Evolutionary conservation across 2,329 filamentous ascomycete species (phyloP), one percentile per base, ranked within the genome.

Genomic region (Didymella keratinophila): DNA sequence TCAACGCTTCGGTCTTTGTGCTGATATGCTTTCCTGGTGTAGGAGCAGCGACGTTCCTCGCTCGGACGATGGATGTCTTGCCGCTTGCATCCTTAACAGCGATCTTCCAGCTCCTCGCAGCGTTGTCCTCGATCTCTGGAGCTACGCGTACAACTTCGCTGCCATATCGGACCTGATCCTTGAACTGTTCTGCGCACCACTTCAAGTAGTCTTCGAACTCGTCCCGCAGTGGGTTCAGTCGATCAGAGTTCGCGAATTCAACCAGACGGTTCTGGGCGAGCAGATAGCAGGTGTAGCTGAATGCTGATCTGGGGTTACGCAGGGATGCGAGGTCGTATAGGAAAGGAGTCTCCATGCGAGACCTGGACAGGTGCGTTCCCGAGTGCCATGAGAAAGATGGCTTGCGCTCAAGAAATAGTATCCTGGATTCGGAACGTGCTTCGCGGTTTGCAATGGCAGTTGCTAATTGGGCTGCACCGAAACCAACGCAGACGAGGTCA

Each of bases 171-270:
- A 76, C 72, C 34, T 73, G 50, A 7, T 69, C 66, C 16, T 70
- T 68, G 65, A 76, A 75, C 10, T 75, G 67, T 18, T 70, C 68
- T 11, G 74, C 73, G 42, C 69, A 71, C 74, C 74, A 76, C 52
- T 63, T 67, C 51, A 78, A 63, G 43, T 78, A 77, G 44, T 78
- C 71, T n/a, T 74, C 74, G 18, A 78, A 77, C 49, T 78, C 76
- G 44, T 72, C 67, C 28, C 76, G 66, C 27, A 78, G 54, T 25
- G 76, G 74, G 42, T 76, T 73, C 48, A 78, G 58, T 14, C 73
- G 70, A 48, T 75, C 72, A 20, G 77, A 74, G 56, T 77, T 76
- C 37, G 71, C 69, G 34, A 76, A 77, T 27, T 75, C 72, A 21
- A 76, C 60, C 16, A 77, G 65, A 8, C 74, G 67, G 32, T 71